phyloP scores from a whole-genome alignment of 805 yeast species.

The Candida lessepsii region DNA sequence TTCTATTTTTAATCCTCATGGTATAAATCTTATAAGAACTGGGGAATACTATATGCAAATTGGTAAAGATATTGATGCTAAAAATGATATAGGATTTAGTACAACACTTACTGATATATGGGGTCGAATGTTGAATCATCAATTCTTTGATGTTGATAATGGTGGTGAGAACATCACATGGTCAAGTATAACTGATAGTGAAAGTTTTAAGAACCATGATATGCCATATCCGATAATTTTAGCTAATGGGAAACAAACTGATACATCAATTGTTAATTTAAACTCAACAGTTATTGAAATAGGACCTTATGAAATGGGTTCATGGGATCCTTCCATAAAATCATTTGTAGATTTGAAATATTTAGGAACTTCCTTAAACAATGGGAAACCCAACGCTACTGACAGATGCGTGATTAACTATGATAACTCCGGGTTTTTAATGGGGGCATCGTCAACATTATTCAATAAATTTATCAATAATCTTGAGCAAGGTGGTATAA shows the following conservation, averaged over 20 bases:
- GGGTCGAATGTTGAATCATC: slow-evolving; percentile 39
- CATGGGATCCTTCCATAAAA: slow-evolving; percentile 41
- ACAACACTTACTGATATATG: slow-evolving; percentile 38
- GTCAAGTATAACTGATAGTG: slow-evolving; percentile 12
- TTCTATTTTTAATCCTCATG: slow-evolving; percentile 62
- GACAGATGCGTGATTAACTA: slow-evolving; percentile 27
- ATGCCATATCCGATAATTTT: slow-evolving; percentile 43
- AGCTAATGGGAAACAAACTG: slow-evolving; percentile 64
- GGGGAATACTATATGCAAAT: slow-evolving; percentile 47
- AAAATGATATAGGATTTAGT: slow-evolving; percentile 33
- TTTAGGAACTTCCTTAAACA: slow-evolving; percentile 26
- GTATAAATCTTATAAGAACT: slow-evolving; percentile 53
- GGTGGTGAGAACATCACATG: slow-evolving; percentile 27
- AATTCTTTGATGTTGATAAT: slow-evolving; percentile 24
- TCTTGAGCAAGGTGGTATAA: slow-evolving; percentile 19
- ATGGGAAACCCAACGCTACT: slow-evolving; percentile 19
- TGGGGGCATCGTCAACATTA: slow-evolving; percentile 41
- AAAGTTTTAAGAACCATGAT: slow-evolving; percentile 45
- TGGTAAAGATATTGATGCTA: slow-evolving; percentile 16
- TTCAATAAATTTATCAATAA: slow-evolving; percentile 32
- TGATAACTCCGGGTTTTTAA: slow-evolving; percentile 40
- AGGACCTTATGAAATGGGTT: slow-evolving; percentile 40
- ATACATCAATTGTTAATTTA: slow-evolving; percentile 49
- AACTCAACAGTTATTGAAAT: slow-evolving; percentile 63
- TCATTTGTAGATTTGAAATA: slow-evolving; percentile 30